Evolutionary conservation across 192 early-diverging fungal species (phyloP).

Genomic region (Backusella morwellensis): DNA sequence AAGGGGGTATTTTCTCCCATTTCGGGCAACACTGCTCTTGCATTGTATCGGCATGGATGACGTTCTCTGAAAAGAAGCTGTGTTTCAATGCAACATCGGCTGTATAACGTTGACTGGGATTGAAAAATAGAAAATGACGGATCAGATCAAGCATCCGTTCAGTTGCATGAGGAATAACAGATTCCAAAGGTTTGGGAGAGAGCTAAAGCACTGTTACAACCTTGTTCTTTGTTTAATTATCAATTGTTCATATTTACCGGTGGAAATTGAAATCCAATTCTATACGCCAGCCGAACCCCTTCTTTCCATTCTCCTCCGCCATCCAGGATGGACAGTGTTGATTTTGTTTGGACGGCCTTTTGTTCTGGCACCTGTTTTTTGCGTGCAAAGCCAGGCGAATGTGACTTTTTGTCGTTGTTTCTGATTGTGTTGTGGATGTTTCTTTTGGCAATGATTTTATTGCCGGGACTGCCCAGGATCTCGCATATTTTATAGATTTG

Average conservation of each 20-base stretch:
- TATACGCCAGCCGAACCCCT: constrained; percentile 62
- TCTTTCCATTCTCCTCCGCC: constrained; percentile 69
- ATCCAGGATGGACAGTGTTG: background rate
- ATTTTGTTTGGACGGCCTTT: background rate
- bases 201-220: background rate
- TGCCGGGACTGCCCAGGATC: constrained; percentile 74
- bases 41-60: background rate
- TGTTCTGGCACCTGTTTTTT: constrained; percentile 1
- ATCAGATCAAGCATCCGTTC: constrained; percentile 54
- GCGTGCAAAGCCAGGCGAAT: constrained; percentile 30
- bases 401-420: constrained; percentile 12
- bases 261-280: constrained; percentile 66
- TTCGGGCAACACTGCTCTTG: background rate
- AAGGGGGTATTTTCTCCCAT: background rate
- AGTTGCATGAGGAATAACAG: background rate
- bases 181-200: background rate
- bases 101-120: constrained; percentile 73
- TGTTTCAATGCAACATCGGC: constrained; percentile 68
- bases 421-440: background rate
- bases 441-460: background rate
- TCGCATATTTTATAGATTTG: constrained; percentile 82
- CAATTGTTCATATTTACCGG: constrained; percentile 25
- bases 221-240: constrained; percentile 13
- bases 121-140: constrained; percentile 72
- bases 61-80: constrained; percentile 50